Conservation (phyloP, 2,329 filamentous ascomycete species). For the Penicillium italicum region DNA sequence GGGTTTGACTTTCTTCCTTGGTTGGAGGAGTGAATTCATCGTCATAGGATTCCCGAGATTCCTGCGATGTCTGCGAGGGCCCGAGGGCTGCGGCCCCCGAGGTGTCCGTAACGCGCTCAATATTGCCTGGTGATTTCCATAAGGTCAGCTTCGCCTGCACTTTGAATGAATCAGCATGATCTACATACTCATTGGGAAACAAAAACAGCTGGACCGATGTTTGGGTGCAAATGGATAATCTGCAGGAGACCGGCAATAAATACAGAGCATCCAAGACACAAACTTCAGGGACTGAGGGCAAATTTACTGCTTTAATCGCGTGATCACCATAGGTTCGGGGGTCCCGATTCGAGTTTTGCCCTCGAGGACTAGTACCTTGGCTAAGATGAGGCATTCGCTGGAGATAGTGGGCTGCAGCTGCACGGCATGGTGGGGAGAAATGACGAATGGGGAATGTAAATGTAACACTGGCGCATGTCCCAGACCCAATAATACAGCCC, state of each 20-base stretch:
- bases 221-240: background rate
- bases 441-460: background rate
- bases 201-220: background rate
- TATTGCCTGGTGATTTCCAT: background rate
- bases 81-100: background rate
- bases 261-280: background rate
- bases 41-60: background rate
- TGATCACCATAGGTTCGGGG: background rate
- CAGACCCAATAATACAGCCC: background rate
- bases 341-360: background rate
- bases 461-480: background rate
- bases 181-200: background rate
- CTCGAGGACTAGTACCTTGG: background rate
- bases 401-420: background rate
- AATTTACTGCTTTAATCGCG: background rate
- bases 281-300: background rate
- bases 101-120: background rate
- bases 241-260: background rate
- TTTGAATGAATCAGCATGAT: background rate
- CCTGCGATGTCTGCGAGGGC: background rate
- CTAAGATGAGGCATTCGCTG: background rate
- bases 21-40: slow-evolving; percentile 42
- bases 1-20: slow-evolving; percentile 44
- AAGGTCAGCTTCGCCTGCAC: background rate
- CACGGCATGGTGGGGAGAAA: background rate